These are phyloP conservation scores for Inga oerstediana DNA, from an alignment of 306 rosid genomes.

Conservation along the genomic window DNA sequence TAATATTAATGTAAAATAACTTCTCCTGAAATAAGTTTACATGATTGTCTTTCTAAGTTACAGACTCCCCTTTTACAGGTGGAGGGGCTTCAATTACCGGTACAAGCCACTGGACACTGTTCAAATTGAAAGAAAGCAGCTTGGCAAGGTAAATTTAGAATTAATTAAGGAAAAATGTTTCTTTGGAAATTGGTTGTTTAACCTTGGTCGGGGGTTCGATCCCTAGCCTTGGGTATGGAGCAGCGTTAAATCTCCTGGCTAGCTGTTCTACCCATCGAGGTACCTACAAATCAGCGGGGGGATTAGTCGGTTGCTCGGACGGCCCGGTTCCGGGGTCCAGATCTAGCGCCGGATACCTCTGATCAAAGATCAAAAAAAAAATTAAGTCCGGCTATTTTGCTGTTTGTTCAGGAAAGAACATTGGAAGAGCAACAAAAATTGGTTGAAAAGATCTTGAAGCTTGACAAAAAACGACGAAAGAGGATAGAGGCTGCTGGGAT, in stretches of 20 bases:
- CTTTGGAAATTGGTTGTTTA: background rate
- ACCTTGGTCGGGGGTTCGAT: too few relatives aligned
- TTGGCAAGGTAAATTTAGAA: constrained; percentile 58
- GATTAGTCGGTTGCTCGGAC: too few relatives aligned
- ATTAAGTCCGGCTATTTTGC: background rate
- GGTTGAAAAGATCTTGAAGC: constrained; percentile 63
- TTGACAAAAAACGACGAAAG: constrained; percentile 57
- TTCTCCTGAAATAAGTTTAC: background rate
- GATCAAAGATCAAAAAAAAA: too few relatives aligned
- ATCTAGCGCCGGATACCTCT: too few relatives aligned
- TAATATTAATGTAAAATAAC: background rate
- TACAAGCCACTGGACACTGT: constrained; percentile 59
- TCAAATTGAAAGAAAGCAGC: constrained; percentile 60
- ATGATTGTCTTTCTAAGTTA: background rate
- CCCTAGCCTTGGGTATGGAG: too few relatives aligned
- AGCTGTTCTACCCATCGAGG: too few relatives aligned
- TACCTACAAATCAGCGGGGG: too few relatives aligned
- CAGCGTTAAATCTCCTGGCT: too few relatives aligned
- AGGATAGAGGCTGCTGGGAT: constrained; percentile 83
- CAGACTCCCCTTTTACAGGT: constrained; percentile 42
- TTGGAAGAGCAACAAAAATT: constrained; percentile 66
- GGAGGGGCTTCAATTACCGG: constrained; percentile 70
- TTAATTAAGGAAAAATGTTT: background rate
- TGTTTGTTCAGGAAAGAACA: constrained; percentile 70
- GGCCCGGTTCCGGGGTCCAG: too few relatives aligned